Conservation (phyloP, 192 early-diverging fungal species). For the Mortierella alpina region DNA sequence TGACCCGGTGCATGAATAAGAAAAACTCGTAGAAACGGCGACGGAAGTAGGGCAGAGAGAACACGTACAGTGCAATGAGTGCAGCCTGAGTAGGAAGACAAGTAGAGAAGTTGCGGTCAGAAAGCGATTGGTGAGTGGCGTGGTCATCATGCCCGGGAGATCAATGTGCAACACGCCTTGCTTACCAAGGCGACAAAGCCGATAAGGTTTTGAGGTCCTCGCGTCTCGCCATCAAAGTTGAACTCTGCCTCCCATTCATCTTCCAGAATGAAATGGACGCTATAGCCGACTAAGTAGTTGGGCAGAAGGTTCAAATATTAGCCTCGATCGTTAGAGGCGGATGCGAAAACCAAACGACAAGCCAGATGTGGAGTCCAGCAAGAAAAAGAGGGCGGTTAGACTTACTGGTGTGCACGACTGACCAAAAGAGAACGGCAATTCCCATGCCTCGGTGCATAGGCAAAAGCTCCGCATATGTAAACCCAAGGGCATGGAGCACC, state of each 20-base stretch:
- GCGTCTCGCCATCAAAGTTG: constrained; percentile 48
- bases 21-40: constrained; percentile 25
- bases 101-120: neutral
- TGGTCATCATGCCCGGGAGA: neutral
- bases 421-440: constrained; percentile 30
- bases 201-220: constrained; percentile 47
- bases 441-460: constrained; percentile 43
- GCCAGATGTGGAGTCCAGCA: too few relatives aligned
- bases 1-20: constrained; percentile 19
- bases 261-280: constrained; percentile 27
- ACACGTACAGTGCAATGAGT: constrained; percentile 6
- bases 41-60: constrained; percentile 11
- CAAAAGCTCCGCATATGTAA: constrained; percentile 41
- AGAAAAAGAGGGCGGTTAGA: too few relatives aligned
- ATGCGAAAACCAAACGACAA: too few relatives aligned
- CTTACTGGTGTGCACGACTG: constrained; percentile 15
- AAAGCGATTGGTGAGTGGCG: too few relatives aligned
- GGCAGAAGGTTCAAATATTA: too few relatives aligned
- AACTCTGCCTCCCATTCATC: constrained; percentile 31
- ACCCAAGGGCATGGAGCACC: constrained; percentile 44
- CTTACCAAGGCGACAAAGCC: constrained; percentile 39
- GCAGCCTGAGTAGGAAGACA: constrained; percentile 11
- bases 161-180: neutral
- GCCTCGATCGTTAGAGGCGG: too few relatives aligned
- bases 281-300: constrained; percentile 11